phyloP scores from a whole-genome alignment of 1,284 basidiomycete genomes.

The Leccinum angustisporum region DNA sequence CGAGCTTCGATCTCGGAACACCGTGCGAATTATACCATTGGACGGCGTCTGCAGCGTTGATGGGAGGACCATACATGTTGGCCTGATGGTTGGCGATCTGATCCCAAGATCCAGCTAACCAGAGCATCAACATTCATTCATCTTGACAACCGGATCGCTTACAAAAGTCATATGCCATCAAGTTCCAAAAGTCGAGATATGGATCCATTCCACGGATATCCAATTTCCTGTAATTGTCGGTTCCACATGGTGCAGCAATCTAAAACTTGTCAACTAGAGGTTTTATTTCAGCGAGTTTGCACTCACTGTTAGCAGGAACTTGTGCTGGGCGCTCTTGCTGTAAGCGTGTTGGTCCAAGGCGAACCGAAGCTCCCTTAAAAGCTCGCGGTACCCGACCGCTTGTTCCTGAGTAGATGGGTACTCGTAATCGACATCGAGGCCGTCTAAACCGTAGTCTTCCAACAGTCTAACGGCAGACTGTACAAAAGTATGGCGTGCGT shows the following conservation, averaged over 20 bases:
- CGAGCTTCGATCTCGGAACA: conserved; percentile 76
- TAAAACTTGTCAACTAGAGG: conserved; percentile 32
- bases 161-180: conserved; percentile 92
- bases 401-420: conserved; percentile 74
- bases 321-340: conserved; percentile 57
- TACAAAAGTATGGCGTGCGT: conserved; percentile 75
- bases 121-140: conserved; percentile 10
- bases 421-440: conserved; percentile 83
- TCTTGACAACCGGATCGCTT: conserved; percentile 29
- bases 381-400: conserved; percentile 69
- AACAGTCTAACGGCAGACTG: conserved; percentile 74
- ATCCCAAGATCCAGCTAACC: conserved; percentile 83
- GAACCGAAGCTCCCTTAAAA: conserved; percentile 68
- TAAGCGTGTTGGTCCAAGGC: conserved; percentile 68
- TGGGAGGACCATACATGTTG: conserved; percentile 70
- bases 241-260: conserved; percentile 94
- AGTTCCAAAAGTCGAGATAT: conserved; percentile 92
- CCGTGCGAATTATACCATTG: conserved; percentile 73
- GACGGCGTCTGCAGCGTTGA: conserved; percentile 70
- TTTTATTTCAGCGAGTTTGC: neutral
- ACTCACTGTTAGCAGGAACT: conserved; percentile 74
- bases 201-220: conserved; percentile 83
- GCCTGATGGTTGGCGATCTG: conserved; percentile 83
- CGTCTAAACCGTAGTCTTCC: conserved; percentile 78
- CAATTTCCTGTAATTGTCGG: conserved; percentile 79